Percentiles rank a stretch among this genome's conserved stretches.
Evolutionary conservation across 1,139 yeast species (phyloP).

Genomic region (Taiozyma sp.): DNA sequence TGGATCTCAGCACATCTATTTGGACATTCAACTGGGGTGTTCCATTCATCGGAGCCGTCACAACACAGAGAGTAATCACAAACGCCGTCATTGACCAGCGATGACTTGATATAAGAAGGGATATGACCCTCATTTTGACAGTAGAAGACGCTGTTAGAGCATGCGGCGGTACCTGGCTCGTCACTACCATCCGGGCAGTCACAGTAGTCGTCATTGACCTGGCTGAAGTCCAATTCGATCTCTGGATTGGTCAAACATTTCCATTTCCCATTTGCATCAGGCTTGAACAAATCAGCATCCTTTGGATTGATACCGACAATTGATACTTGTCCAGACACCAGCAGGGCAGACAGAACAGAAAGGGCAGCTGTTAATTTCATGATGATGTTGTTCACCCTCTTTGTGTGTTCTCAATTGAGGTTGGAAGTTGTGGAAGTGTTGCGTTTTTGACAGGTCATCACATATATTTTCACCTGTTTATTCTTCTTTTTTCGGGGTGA

Average conservation of each 20-base stretch:
- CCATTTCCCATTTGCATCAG: constrained; percentile 52
- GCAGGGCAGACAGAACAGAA: no score
- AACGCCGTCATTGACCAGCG: constrained; percentile 79
- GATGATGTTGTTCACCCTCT: no score
- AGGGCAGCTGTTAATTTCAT: no score
- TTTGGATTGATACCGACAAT: constrained; percentile 16
- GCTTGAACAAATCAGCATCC: constrained; percentile 44
- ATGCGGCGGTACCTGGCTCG: constrained; percentile 94
- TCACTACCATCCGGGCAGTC: constrained; percentile 99
- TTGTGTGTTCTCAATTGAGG: no score
- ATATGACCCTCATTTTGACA: constrained; percentile 75
- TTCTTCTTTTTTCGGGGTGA: no score
- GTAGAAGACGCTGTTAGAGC: constrained; percentile 57
- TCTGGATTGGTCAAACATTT: constrained; percentile 64
- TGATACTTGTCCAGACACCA: background rate
- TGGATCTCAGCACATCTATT: constrained; percentile 53
- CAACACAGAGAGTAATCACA: constrained; percentile 92
- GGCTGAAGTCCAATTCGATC: constrained; percentile 51
- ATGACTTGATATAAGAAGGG: constrained; percentile 52
- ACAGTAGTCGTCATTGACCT: constrained; percentile 84
- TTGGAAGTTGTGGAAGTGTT: no score
- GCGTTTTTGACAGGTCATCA: no score
- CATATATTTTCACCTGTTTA: no score
- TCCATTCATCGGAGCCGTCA: constrained; percentile 87
- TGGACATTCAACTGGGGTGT: constrained; percentile 43